phyloP scores from a whole-genome alignment of 306 rosid species.

The Datisca glomerata region DNA sequence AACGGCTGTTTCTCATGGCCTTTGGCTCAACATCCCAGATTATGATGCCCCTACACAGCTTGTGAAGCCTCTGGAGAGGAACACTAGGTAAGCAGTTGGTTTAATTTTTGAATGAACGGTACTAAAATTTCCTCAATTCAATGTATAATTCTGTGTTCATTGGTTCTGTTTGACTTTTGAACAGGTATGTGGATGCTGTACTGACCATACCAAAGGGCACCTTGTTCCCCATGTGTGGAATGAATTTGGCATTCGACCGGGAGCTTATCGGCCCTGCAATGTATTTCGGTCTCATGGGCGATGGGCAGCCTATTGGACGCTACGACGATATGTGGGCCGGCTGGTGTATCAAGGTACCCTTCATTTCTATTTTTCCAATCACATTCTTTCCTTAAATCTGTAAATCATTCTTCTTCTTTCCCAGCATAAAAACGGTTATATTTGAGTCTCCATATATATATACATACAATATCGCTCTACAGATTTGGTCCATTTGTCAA shows the following conservation, averaged over 20 bases:
- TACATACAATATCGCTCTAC: too few relatives aligned
- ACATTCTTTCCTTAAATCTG: too few relatives aligned
- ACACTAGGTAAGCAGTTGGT: slow-evolving; percentile 40
- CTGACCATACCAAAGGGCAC: slow-evolving; percentile 53
- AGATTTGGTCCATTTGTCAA: too few relatives aligned
- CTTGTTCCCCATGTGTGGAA: slow-evolving; percentile 78
- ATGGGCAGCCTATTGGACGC: slow-evolving; percentile 85
- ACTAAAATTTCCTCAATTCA: too few relatives aligned
- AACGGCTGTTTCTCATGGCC: slow-evolving; percentile 78
- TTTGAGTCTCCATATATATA: too few relatives aligned
- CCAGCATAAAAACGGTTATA: background rate
- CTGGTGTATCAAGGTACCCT: slow-evolving; percentile 61
- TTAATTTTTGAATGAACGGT: background rate
- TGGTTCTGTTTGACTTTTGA: background rate
- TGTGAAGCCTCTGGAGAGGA: slow-evolving; percentile 78
- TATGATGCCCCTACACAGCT: slow-evolving; percentile 94
- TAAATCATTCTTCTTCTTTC: background rate
- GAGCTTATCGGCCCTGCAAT: slow-evolving; percentile 90
- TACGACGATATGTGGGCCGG: slow-evolving; percentile 97
- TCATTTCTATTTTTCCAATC: too few relatives aligned
- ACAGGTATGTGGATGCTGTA: slow-evolving; percentile 50
- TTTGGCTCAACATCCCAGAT: slow-evolving; percentile 91
- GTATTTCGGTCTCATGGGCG: slow-evolving; percentile 97
- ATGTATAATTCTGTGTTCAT: too few relatives aligned
- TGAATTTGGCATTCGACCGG: slow-evolving; percentile 84